phyloP scores from a whole-genome alignment of 441 rosid genomes.

The Erysimum pusillum region DNA sequence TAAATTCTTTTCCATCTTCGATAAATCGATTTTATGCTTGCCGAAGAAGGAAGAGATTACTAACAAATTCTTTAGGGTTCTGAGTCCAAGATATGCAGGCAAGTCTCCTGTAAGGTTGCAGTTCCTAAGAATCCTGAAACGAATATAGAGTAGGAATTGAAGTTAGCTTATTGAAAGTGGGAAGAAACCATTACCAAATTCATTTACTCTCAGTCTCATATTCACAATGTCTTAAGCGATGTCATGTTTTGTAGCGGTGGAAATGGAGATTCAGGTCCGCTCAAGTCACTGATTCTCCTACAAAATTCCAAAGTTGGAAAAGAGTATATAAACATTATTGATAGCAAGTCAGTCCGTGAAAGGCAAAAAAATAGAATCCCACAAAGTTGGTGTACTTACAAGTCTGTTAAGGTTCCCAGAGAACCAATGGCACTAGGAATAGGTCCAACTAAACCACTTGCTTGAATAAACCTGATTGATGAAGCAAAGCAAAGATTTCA shows the following conservation, averaged over 20 bases:
- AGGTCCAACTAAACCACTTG: constrained; percentile 67
- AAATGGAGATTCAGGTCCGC: constrained; percentile 51
- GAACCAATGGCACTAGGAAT: constrained; percentile 54
- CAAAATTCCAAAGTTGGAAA: constrained; percentile 9
- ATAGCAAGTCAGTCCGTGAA: not conserved
- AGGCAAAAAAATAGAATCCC: not conserved
- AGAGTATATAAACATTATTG: constrained; percentile 3
- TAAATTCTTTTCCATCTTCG: not conserved
- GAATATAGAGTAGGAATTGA: not conserved
- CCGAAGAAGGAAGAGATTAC: constrained; percentile 34
- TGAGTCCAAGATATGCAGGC: constrained; percentile 55
- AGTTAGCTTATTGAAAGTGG: not conserved
- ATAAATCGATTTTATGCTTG: not conserved
- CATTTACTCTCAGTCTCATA: constrained; percentile 14
- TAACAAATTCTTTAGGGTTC: constrained; percentile 50
- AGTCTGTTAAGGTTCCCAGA: constrained; percentile 46
- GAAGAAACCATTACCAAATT: constrained; percentile 13
- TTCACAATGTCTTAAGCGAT: constrained; percentile 55
- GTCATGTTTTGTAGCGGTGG: constrained; percentile 52
- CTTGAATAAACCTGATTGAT: constrained; percentile 56
- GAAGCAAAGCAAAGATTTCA: constrained; percentile 4
- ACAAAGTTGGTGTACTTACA: constrained; percentile 48
- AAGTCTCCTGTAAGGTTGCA: constrained; percentile 60
- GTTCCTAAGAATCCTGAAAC: constrained; percentile 64
- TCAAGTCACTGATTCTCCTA: constrained; percentile 75